Conservation (phyloP, 192 early-diverging fungal genomes). For the Coemansia sp. region DNA sequence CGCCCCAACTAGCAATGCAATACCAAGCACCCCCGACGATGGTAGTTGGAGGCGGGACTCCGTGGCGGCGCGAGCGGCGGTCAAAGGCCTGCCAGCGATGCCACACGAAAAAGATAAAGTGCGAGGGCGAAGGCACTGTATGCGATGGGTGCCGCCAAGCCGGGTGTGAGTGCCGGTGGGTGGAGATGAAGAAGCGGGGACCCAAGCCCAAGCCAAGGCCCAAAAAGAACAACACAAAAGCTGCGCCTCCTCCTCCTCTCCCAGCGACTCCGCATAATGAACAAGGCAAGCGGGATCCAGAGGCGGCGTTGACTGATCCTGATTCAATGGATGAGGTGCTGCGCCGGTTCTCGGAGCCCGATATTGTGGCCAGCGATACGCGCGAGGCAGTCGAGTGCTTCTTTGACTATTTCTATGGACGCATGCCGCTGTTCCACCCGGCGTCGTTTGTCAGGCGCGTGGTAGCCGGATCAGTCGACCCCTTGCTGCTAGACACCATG, state of each 20-base stretch:
- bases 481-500: constrained; percentile 44
- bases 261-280: background rate
- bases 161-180: constrained; percentile 51
- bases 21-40: background rate
- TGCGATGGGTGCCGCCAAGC: constrained; percentile 52
- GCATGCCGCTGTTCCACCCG: constrained; percentile 51
- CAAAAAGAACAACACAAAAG: background rate
- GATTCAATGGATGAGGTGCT: constrained; percentile 37
- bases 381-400: constrained; percentile 41
- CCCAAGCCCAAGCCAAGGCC: constrained; percentile 31
- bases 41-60: constrained; percentile 5
- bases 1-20: constrained; percentile 14
- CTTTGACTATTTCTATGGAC: constrained; percentile 50
- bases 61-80: constrained; percentile 54
- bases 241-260: background rate
- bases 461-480: constrained; percentile 31
- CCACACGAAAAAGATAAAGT: constrained; percentile 57
- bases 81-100: constrained; percentile 54
- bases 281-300: background rate
- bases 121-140: constrained; percentile 43
- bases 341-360: constrained; percentile 30
- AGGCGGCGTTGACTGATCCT: background rate
- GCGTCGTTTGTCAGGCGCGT: constrained; percentile 48
- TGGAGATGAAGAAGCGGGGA: constrained; percentile 55
- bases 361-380: constrained; percentile 28